Base-by-base conservation (phyloP, 164 flowering plant genomes). In the Platanus orientalis region DNA sequence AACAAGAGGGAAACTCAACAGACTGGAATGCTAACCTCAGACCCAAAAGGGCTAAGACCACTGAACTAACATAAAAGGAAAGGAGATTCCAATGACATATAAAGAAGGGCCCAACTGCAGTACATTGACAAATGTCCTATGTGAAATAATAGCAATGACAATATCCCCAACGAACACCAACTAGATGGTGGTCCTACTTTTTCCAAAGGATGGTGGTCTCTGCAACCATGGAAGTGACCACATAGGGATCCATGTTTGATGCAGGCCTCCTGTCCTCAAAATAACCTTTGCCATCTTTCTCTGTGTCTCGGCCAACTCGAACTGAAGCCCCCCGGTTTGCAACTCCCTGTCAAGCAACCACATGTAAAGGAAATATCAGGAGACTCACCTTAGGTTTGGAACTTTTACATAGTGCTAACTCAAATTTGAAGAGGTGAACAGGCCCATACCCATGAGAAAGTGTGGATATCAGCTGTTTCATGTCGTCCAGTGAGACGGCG, bases 381-480 rank as follows among this genome's bases (percentile, higher is more conserved):
- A 45, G 19, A 16, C n/a, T 16, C n/a, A 1, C 1, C 20, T 19
- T 19, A 45, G 16, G 13, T 7, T 7, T 3, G 9, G 12, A 36
- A 36, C 9, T 32, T 32, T 32, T 32, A 4, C 36, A n/a, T 10
- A 14, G 19, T 3, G 5, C 49, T 16, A 16, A 16, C 5, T 45
- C 19, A 17, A 45, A 45, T 45, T 19, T 2, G 1, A 19, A 45
- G 16, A 45, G 19, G 20, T 45, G 16, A 45, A 19, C 49, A 45
- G 16, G 49, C 16, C 20, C 39, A 28, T 65, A 81, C 84, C 82
- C 80, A 81, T n/a, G 68, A 32, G 69, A 71, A 71, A 20, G 74
- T 71, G 36, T 71, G 44, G 34, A 71, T 71, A 47, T 71, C 74
- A 28, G 74, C 74, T 10, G 74, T 71, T 55, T 71, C 74, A 61